These are phyloP conservation scores for Kwoniella shivajii DNA, from an alignment of 1,284 basidiomycete species.

Conservation along the genomic window DNA sequence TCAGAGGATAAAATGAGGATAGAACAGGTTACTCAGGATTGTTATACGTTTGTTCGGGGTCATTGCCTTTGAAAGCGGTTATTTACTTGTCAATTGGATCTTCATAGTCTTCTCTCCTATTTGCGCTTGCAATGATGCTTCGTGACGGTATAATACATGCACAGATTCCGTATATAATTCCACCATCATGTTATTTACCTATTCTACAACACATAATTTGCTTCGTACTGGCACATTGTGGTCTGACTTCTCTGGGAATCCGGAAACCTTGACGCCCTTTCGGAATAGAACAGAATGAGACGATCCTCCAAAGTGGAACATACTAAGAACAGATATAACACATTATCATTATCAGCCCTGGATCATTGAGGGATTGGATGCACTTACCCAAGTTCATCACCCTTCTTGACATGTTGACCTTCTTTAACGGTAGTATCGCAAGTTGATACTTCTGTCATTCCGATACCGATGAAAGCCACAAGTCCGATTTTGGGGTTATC, in stretches of 20 bases:
- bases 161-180: too few species aligned
- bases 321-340: slow-evolving; percentile 24
- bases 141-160: too few species aligned
- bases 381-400: slow-evolving; percentile 56
- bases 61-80: too few species aligned
- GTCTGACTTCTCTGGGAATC: slow-evolving; percentile 42
- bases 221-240: slow-evolving; percentile 48
- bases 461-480: slow-evolving; percentile 60
- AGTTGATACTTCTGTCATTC: slow-evolving; percentile 64
- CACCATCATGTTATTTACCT: too few species aligned
- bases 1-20: too few species aligned
- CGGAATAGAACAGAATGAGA: slow-evolving; percentile 57
- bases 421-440: slow-evolving; percentile 55
- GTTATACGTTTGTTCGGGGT: too few species aligned
- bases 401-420: slow-evolving; percentile 55
- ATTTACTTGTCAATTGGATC: too few species aligned
- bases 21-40: too few species aligned
- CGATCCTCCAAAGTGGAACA: slow-evolving; percentile 62
- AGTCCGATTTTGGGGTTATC: slow-evolving; percentile 60
- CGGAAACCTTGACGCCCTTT: slow-evolving; percentile 44
- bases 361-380: background rate
- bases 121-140: too few species aligned
- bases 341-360: too few species aligned
- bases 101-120: too few species aligned
- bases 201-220: slow-evolving; percentile 39